These are phyloP conservation scores for Teratosphaeria pseudoeucalypti DNA, from an alignment of 2,329 filamentous ascomycete species.

Conservation along the genomic window DNA sequence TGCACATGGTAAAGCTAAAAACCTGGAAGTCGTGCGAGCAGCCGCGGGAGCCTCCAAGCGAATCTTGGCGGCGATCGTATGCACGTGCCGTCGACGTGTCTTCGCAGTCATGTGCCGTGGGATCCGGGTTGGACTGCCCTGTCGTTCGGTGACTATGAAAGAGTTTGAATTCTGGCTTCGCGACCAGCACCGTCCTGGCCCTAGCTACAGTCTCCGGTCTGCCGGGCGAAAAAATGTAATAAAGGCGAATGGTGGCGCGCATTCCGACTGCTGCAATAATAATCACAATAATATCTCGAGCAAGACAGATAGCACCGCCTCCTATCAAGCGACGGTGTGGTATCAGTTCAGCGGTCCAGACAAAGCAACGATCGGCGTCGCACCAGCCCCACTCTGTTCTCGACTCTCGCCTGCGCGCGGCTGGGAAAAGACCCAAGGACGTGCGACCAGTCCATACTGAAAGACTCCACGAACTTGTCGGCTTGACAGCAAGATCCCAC, in stretches of 20 bases:
- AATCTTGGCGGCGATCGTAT: not conserved
- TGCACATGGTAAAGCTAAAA: not conserved
- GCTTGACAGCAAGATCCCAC: too few relatives aligned
- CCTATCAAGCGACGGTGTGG: not conserved
- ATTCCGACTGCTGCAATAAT: too few relatives aligned
- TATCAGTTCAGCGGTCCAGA: not conserved
- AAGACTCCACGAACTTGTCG: too few relatives aligned
- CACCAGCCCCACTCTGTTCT: not conserved
- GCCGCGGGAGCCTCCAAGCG: not conserved
- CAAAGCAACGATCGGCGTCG: not conserved
- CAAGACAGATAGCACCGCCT: not conserved
- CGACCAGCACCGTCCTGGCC: too few relatives aligned
- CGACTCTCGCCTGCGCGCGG: not conserved
- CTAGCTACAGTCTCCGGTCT: too few relatives aligned
- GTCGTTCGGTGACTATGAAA: too few relatives aligned
- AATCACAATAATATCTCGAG: not conserved
- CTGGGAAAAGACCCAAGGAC: not conserved
- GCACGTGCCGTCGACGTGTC: not conserved
- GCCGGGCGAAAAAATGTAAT: too few relatives aligned
- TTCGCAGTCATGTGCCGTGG: not conserved
- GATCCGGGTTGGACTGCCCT: too few relatives aligned
- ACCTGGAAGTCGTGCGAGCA: not conserved
- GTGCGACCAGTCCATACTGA: not conserved
- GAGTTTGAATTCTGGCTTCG: too few relatives aligned
- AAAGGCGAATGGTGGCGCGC: too few relatives aligned